phyloP scores from a whole-genome alignment of 352 stramenopile genomes.

The Phytophthora melonis region DNA sequence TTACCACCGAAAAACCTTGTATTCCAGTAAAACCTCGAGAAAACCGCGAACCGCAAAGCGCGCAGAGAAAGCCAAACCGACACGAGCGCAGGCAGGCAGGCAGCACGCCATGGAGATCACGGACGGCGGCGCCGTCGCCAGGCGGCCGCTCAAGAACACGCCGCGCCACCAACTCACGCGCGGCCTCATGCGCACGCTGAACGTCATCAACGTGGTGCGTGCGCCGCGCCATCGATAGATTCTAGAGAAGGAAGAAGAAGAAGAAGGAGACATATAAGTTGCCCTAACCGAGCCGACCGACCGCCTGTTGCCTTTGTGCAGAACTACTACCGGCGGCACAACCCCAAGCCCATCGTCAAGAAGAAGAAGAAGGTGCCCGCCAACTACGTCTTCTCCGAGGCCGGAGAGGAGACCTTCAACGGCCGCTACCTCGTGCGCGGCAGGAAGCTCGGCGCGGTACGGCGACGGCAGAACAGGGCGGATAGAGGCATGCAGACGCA shows the following conservation, averaged over 20 bases:
- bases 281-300: not conserved
- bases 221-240: not conserved
- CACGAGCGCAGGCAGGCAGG: slow-evolving; percentile 9
- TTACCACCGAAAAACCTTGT: slow-evolving; percentile 41
- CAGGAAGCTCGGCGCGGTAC: slow-evolving; percentile 79
- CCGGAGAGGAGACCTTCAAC: slow-evolving; percentile 80
- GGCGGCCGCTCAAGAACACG: slow-evolving; percentile 45
- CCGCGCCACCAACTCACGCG: slow-evolving; percentile 89
- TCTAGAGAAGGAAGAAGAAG: too few relatives aligned
- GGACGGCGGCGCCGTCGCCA: slow-evolving; percentile 19
- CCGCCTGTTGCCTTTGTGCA: slow-evolving; percentile 32
- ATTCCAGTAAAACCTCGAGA: slow-evolving; percentile 37
- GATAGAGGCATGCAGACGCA: too few relatives aligned
- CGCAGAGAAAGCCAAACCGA: slow-evolving; percentile 29
- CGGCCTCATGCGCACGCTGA: slow-evolving; percentile 97
- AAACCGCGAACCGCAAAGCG: slow-evolving; percentile 23
- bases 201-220: slow-evolving; percentile 94
- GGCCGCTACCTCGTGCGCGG: slow-evolving; percentile 78
- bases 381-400: slow-evolving; percentile 68
- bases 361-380: slow-evolving; percentile 70
- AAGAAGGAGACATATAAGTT: not conserved
- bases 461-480: not conserved
- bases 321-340: slow-evolving; percentile 88
- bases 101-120: slow-evolving; percentile 35
- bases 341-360: slow-evolving; percentile 56